Base-by-base conservation (phyloP, 2,329 filamentous ascomycete genomes). In the Monilinia polystroma region DNA sequence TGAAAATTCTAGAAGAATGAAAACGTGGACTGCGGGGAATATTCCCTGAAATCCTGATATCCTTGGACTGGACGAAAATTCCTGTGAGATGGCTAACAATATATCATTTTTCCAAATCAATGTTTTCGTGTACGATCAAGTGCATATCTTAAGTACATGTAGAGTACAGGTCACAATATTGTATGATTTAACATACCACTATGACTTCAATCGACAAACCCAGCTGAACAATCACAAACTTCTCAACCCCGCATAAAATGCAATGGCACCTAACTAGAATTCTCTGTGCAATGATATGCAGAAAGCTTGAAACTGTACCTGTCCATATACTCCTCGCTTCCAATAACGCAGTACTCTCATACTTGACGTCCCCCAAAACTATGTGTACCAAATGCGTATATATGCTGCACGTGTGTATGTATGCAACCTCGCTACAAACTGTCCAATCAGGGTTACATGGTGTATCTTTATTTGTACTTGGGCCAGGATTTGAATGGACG, bases 391-490 rank as follows among this genome's bases (percentile, higher is more conserved):
- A 64, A 63, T 14, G n/a, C 47, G n/a, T 38, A 16, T 56, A 58
- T 35, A 38, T 56, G 38, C 26, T n/a, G 20, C n/a, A 18, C 29
- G 29, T 43, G 10, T 11, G 12, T 45, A 18, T 45, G 12, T 35
- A 64, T 65, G 63, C 63, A 59, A 55, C 2, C 58, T 66, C 70
- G 69, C 70, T 71, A 73, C 66, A 70, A 64, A 53, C 32, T 58
- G 68, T 63, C 68, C 68, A 71, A 71, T 72, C 68, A 66, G 67
- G 60, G 38, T 49, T 57, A 35, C 57, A 49, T 59, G 55, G 43
- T 49, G 47, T 12, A 23, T 49, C 47, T 23, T 49, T 12, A 49
- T 23, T 49, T 20, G 43, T 43, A 59, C 32, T 38, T 32, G 58
- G 45, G 58, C 58, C 45, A 62, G n/a, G 20, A 38, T 23, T 62